Evolutionary conservation across 352 stramenopile species (phyloP).

Genomic region (Pilasporangium apinafurcum): DNA sequence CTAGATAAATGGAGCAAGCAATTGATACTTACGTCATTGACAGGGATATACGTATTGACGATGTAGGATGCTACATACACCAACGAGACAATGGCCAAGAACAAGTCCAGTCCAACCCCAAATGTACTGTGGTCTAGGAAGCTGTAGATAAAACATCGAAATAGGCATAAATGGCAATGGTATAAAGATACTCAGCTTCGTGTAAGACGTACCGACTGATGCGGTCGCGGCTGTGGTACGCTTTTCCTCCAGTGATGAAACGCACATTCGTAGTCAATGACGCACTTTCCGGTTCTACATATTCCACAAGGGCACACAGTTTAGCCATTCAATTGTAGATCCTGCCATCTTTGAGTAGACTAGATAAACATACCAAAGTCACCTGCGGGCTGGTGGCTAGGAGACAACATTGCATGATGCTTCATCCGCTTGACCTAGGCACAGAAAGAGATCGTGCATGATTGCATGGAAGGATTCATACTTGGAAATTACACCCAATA

Average conservation of each 20-base stretch:
- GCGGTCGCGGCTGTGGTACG: constrained; percentile 24
- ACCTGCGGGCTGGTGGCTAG: background rate
- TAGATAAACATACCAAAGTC: background rate
- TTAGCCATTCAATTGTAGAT: too few species aligned
- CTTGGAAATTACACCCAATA: too few species aligned
- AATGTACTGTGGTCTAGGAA: constrained; percentile 79
- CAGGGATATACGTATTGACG: constrained; percentile 68
- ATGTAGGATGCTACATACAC: constrained; percentile 69
- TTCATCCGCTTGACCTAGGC: constrained; percentile 15
- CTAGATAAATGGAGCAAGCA: background rate
- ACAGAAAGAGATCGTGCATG: constrained; percentile 5
- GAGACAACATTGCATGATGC: constrained; percentile 4
- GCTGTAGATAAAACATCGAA: constrained; percentile 13
- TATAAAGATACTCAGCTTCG: too few species aligned
- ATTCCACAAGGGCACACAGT: background rate
- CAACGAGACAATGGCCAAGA: constrained; percentile 49
- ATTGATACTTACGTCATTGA: constrained; percentile 28
- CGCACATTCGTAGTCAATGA: constrained; percentile 19
- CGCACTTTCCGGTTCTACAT: constrained; percentile 18
- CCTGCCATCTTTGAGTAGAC: too few species aligned
- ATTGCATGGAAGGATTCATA: too few species aligned
- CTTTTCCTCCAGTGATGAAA: constrained; percentile 15
- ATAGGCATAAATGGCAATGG: background rate
- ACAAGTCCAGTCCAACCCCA: constrained; percentile 50
- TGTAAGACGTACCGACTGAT: constrained; percentile 27